A percentile compares a stretch with the other conserved stretches of the same genome.
phyloP scores from a whole-genome alignment of 2,329 filamentous ascomycete genomes.

The Neonectria ditissima region DNA sequence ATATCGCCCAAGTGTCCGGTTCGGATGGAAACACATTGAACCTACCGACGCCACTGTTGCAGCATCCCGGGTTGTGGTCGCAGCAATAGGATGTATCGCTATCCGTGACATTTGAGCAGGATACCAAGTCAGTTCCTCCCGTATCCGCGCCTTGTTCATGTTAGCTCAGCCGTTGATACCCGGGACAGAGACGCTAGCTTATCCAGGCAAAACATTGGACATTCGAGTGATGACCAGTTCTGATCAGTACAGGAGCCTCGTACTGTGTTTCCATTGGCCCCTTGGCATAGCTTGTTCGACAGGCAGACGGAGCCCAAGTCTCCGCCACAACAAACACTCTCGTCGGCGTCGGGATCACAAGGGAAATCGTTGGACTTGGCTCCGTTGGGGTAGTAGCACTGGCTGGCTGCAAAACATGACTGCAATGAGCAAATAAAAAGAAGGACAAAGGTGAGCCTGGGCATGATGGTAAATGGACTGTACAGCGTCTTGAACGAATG shows the following conservation, averaged over 20 bases:
- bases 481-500: neutral
- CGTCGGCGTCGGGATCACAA: constrained; percentile 34
- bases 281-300: constrained; percentile 38
- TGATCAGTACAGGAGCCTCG: constrained; percentile 43
- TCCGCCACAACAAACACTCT: constrained; percentile 39
- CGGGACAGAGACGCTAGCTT: neutral
- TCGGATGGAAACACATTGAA: constrained; percentile 41
- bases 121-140: constrained; percentile 44
- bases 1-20: constrained; percentile 39
- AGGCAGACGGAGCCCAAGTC: constrained; percentile 36
- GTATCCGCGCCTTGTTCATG: constrained; percentile 27
- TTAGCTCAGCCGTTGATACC: neutral
- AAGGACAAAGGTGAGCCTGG: constrained; percentile 9
- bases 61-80: constrained; percentile 39
- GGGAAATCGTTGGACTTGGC: constrained; percentile 28
- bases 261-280: constrained; percentile 35
- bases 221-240: constrained; percentile 36
- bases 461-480: constrained; percentile 18
- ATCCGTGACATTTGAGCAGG: constrained; percentile 41
- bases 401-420: constrained; percentile 18
- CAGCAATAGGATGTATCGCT: constrained; percentile 44
- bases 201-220: constrained; percentile 32
- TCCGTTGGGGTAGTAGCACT: constrained; percentile 40
- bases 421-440: constrained; percentile 21
- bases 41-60: constrained; percentile 41